Conservation (phyloP, 2,329 filamentous ascomycete genomes). For the Hymenoscyphus albidus region DNA sequence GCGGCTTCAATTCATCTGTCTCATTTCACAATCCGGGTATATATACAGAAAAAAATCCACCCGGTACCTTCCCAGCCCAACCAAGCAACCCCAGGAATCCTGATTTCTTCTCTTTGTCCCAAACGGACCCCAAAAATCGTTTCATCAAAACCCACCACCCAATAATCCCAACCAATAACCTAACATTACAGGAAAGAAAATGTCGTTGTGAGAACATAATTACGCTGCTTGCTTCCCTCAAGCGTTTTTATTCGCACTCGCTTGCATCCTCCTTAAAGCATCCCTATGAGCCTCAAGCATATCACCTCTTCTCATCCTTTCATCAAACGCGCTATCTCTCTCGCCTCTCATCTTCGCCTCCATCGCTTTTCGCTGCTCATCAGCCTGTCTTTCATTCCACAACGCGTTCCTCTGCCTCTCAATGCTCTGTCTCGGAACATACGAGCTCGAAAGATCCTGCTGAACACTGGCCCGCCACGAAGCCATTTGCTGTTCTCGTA, state of each 20-base stretch:
- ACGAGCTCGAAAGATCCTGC: slow-evolving; percentile 51
- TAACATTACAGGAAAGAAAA: neutral
- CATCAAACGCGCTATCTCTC: slow-evolving; percentile 62
- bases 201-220: neutral
- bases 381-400: slow-evolving; percentile 52
- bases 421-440: slow-evolving; percentile 37
- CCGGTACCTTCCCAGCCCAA: neutral
- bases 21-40: neutral
- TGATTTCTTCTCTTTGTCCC: neutral
- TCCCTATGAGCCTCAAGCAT: slow-evolving; percentile 75
- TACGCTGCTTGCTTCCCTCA: neutral
- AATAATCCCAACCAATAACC: neutral
- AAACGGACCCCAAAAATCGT: neutral
- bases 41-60: neutral
- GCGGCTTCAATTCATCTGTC: neutral
- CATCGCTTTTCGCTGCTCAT: slow-evolving; percentile 55
- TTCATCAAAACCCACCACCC: neutral
- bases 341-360: slow-evolving; percentile 55
- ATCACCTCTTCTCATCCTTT: slow-evolving; percentile 70
- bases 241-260: slow-evolving; percentile 23
- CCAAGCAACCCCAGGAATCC: neutral
- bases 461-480: slow-evolving; percentile 64
- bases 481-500: slow-evolving; percentile 58
- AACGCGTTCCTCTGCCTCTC: slow-evolving; percentile 53
- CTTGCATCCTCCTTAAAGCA: slow-evolving; percentile 75